A percentile compares a stretch with the other conserved stretches of the same genome.
phyloP scores from a whole-genome alignment of 2,329 filamentous ascomycete species.

The Trichoderma atroviride region DNA sequence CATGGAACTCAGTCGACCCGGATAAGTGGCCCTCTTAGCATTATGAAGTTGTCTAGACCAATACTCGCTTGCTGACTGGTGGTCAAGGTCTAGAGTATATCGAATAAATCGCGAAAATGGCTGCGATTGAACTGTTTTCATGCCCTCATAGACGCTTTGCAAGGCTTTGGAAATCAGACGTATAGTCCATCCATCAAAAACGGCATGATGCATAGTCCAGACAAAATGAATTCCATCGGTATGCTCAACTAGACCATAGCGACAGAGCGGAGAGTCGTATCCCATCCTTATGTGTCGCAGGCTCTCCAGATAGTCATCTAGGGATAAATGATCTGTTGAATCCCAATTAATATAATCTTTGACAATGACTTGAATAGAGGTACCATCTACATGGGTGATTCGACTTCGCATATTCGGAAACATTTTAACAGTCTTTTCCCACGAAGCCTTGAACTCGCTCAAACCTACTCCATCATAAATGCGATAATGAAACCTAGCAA shows the following conservation, averaged over 20 bases:
- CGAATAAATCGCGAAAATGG: constrained; percentile 12
- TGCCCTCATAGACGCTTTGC: constrained; percentile 3
- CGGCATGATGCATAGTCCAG: constrained; percentile 35
- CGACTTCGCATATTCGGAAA: constrained; percentile 26
- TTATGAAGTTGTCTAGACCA: constrained; percentile 7
- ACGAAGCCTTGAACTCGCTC: constrained; percentile 14
- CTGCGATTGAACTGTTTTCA: background rate
- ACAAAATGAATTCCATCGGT: constrained; percentile 24
- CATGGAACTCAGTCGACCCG: background rate
- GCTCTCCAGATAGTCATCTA: background rate
- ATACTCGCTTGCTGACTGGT: constrained; percentile 3
- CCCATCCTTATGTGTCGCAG: background rate
- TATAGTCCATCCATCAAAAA: constrained; percentile 38
- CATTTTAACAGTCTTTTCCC: constrained; percentile 16
- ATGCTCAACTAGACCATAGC: background rate
- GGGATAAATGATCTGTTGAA: background rate
- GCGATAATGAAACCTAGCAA: background rate
- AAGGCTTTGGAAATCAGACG: constrained; percentile 28
- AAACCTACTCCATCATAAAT: background rate
- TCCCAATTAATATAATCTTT: constrained; percentile 1
- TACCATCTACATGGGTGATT: constrained; percentile 12
- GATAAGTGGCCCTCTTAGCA: constrained; percentile 8
- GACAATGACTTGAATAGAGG: background rate
- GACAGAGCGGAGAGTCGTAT: background rate
- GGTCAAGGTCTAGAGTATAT: constrained; percentile 1